Base-by-base conservation (phyloP, 768 basidiomycete species). In the Leccinum olivaceopallidum region DNA sequence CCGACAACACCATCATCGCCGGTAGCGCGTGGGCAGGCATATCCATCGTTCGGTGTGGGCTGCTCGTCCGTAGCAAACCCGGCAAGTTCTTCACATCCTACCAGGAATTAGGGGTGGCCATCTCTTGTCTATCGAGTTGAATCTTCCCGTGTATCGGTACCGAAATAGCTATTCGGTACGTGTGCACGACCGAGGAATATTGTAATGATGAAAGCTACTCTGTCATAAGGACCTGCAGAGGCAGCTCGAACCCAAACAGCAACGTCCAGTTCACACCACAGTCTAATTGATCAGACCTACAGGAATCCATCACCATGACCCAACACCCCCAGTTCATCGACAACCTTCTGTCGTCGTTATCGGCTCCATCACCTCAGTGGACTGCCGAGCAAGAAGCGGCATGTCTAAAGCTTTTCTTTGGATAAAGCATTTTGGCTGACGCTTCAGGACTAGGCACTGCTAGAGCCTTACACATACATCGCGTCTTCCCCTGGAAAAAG, bases 381-480 rank as follows among this genome's bases (percentile, higher is more conserved):
- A 52, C 66, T 42, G 52, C 55, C 28, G 57, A 61, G 39, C 59
- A 70, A 26, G 73, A 75, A 58, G 57, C 54, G 59, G 72, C 71
- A n/a, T 28, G 71, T 60, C 7, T 5, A 22, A n/a, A 13, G 44
- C 5, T 13, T 47, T 4, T 9, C 1, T 14, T 24, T 39, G 36
- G 16, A 30, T 20, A 8, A 32, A 32, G 10, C 6, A 6, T 5
- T 28, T 24, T 8, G 37, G 26, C 50, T 55, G 54, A 62, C 53
- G 24, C 20, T 22, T 5, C n/a, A 5, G 14, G 16, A 7, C 9
- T 28, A 81, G 81, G 77, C 78, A 3, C 69, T 97, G 16, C 81
- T 96, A 12, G 96, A 98, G 72, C 96, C 96, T 1, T 98, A 86
- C 74, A 85, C 83, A 2, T 96, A 95, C 73, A 83, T 95, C 47